Evolutionary conservation across 2,329 filamentous ascomycete genomes (phyloP).

Genomic region (Aspergillus viridinutans): DNA sequence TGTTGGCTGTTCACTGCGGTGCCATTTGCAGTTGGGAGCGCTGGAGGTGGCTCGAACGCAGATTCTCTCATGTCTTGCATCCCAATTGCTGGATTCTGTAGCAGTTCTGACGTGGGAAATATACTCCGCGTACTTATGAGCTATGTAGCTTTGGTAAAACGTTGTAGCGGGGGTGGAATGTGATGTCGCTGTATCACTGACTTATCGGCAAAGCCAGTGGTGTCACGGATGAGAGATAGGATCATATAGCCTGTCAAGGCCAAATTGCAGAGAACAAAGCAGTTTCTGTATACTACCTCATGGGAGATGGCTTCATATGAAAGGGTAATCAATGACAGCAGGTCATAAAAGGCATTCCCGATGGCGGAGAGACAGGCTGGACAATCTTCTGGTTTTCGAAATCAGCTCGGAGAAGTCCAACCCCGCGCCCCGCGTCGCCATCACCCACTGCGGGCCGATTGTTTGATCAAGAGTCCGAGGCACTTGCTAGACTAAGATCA

Average conservation of each 20-base stretch:
- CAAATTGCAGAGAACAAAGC: too few species aligned
- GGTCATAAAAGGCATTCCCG: neutral
- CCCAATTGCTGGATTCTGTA: neutral
- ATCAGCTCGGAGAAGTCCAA: neutral
- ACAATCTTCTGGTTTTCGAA: neutral
- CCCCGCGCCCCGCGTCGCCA: neutral
- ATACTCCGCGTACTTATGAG: too few species aligned
- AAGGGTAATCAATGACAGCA: neutral
- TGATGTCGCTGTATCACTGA: too few species aligned
- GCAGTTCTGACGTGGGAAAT: neutral
- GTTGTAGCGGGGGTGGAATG: too few species aligned
- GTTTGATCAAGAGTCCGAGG: neutral
- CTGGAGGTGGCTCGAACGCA: neutral
- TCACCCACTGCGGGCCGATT: neutral
- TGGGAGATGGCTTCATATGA: neutral
- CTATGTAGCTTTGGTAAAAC: too few species aligned
- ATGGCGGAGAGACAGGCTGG: neutral
- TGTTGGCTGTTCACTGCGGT: neutral
- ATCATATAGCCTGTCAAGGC: too few species aligned
- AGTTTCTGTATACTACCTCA: too few species aligned
- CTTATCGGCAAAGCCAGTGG: too few species aligned
- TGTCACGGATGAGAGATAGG: too few species aligned
- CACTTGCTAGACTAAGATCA: neutral
- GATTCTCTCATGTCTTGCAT: neutral
- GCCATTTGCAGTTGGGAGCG: conserved; percentile 5